Evolutionary conservation across 805 yeast genomes (phyloP), one percentile per base, ranked within the genome.

Genomic region (Kuraishia capsulata): DNA sequence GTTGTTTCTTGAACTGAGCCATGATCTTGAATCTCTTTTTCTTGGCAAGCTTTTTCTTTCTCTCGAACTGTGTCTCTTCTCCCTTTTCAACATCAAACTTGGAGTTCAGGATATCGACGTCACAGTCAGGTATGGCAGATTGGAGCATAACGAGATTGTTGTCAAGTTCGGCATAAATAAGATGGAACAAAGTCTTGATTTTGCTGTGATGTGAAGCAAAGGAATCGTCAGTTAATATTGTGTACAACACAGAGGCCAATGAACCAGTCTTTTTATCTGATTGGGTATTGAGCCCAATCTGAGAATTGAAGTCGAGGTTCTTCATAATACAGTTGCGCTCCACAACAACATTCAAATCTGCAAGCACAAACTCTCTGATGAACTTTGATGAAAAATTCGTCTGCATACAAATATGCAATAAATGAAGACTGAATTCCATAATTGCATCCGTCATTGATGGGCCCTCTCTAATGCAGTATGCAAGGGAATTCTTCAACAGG

Each of bases 1-100:
- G 97, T 49, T 87, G 94, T 45, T 73, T 75, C 45, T 81, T 83
- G 52, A 90, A 73, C 42, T 81, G 85, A 1, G 82, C 90, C 70
- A 90, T 57, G 24, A 89, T 67, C 47, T 77, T 81, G 1, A 71
- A 73, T 47, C 78, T 81, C 45, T 89, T 75, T 42, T 71, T 78
- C 47, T 75, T 75, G 0, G 95, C 96, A 5, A 73, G 46, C 30
- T 72, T 64, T 55, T 81, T 84, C 62, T 81, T 86, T 41, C 66
- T 67, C 28, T 75, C 81, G 21, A 63, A 56, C 24, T 72, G 81
- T 8, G 46, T 35, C 10, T 61, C 65, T 29, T 56, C 59, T 23
- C 50, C 56, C 8, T 45, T 42, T 5, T 42, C 36, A n/a, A n/a
- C n/a, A 4, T 42, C 40, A 19, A 30, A 25, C 43, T 36, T 17